Evolutionary conservation across 2,329 filamentous ascomycete genomes (phyloP), one percentile per base, ranked within the genome.

Genomic region (Fusarium sp.): DNA sequence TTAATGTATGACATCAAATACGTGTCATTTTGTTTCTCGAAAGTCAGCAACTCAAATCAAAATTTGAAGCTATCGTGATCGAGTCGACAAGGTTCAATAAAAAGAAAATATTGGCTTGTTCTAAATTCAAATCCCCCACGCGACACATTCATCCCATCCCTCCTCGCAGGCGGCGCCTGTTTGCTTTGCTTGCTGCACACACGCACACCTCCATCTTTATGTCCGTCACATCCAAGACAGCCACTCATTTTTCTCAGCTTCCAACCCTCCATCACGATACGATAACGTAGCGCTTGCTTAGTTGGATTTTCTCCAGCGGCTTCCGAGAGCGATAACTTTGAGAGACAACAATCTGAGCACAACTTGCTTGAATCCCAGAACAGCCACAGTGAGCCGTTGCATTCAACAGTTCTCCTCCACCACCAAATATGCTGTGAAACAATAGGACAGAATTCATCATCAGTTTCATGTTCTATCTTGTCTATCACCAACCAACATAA

Each of bases 331-430:
- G 57, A 70, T 30, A 58, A 59, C 53, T 62, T 38, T 49, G 34
- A 28, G 57, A 55, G 67, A 67, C 67, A 64, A 67, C 53, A 30
- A 52, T 61, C 59, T 58, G 63, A 65, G 37, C 51, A 67, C 51
- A 45, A 40, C 51, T 26, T n/a, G 15, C 34, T 16, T 16, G n/a
- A 10, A 8, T 28, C 30, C n/a, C 31, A 28, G 40, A 44, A n/a
- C 36, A 67, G 53, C 62, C 62, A 70, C 56, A 67, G 30, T 34
- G 28, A 69, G 23, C 62, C 53, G 67, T 69, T 70, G 52, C 67
- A 57, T 50, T 61, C 67, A 63, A 47, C 46, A 55, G 45, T 42
- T 31, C 30, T 34, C 33, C 47, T 51, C 47, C 61, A 51, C 56
- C 33, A 45, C 12, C 55, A 30, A 26, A 33, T 37, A 55, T 44